These are phyloP conservation scores for Salix arbutifolia DNA, from an alignment of 345 rosid species.

Conservation along the genomic window DNA sequence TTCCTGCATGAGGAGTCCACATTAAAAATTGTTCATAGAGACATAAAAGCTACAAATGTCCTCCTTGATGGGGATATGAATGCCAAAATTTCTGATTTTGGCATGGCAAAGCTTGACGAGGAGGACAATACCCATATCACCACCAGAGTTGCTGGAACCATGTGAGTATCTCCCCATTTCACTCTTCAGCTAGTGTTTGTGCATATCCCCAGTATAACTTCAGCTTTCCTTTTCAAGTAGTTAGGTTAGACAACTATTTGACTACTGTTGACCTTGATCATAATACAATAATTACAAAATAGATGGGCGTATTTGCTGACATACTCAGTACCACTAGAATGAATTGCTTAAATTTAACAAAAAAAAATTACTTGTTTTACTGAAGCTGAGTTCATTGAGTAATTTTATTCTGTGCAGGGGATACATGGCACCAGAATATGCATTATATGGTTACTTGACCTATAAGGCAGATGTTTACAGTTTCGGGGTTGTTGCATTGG, in stretches of 20 bases:
- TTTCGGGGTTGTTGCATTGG: conserved; percentile 26
- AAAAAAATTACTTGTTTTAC: no score
- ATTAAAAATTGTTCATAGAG: conserved; percentile 31
- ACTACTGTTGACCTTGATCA: not conserved
- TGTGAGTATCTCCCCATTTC: conserved; percentile 8
- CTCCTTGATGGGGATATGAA: conserved; percentile 30
- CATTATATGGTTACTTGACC: conserved; percentile 28
- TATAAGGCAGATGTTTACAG: conserved; percentile 34
- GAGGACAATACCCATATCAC: conserved; percentile 31
- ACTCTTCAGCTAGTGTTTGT: not conserved
- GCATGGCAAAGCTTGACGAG: conserved; percentile 30
- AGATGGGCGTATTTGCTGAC: not conserved
- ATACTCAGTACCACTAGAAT: not conserved
- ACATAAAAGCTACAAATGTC: conserved; percentile 29
- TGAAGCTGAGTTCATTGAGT: not conserved
- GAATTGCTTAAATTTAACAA: not conserved
- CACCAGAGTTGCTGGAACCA: conserved; percentile 31
- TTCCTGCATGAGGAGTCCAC: conserved; percentile 34
- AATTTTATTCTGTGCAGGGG: conserved; percentile 16
- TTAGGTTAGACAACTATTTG: not conserved
- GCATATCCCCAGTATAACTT: not conserved
- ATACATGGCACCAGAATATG: conserved; percentile 35
- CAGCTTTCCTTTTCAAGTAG: not conserved
- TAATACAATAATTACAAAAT: not conserved
- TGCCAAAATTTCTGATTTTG: conserved; percentile 34